Percentiles rank a stretch among this genome's conserved stretches.
Evolutionary conservation across 805 yeast species (phyloP).

Genomic region (Saccharomycodes ludwigii): DNA sequence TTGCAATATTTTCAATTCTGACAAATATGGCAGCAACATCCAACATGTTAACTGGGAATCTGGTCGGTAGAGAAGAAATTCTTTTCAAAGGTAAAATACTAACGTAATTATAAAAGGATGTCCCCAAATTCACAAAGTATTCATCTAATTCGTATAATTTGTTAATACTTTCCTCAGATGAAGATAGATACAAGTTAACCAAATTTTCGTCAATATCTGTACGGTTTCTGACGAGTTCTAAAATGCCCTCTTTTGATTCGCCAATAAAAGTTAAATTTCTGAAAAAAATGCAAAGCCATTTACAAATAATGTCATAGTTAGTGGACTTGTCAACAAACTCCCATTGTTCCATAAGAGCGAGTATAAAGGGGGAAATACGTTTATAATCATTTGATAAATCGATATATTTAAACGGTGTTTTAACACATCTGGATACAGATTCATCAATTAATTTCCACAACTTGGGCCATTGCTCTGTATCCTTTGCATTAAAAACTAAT

Average conservation of each 20-base stretch:
- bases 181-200: no score
- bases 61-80: no score
- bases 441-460: constrained; percentile 67
- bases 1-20: constrained; percentile 22
- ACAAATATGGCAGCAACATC: constrained; percentile 36
- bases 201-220: background rate
- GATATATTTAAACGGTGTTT: constrained; percentile 74
- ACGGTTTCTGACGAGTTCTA: no score
- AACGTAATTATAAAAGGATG: constrained; percentile 26
- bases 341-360: constrained; percentile 59
- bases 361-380: constrained; percentile 41
- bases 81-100: constrained; percentile 21
- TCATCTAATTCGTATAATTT: constrained; percentile 7
- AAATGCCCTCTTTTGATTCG: no score
- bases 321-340: constrained; percentile 31
- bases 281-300: constrained; percentile 41
- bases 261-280: constrained; percentile 43
- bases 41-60: constrained; percentile 31
- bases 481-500: constrained; percentile 7
- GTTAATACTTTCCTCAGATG: constrained; percentile 9
- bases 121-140: constrained; percentile 6
- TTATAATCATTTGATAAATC: constrained; percentile 35
- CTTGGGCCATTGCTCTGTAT: constrained; percentile 14
- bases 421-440: constrained; percentile 53
- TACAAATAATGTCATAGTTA: constrained; percentile 16